Base-by-base conservation (phyloP, 371 early-diverging fungal species). In the Mucor lusitanicus region DNA sequence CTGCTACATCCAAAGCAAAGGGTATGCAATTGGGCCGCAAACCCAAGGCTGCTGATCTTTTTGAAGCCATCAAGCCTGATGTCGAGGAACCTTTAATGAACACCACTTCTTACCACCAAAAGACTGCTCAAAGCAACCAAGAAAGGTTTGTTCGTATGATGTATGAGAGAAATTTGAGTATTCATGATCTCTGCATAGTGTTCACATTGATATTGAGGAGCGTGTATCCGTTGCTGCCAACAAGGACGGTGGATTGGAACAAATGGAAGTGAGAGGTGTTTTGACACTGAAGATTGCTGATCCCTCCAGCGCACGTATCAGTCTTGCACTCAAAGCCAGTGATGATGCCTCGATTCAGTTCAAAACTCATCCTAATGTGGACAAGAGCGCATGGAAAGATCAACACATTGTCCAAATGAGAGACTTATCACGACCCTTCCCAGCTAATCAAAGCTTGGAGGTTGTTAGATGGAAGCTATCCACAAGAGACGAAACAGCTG, bases 361-460 rank as follows among this genome's bases (percentile, higher is more conserved):
- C 70, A 92, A 93, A 92, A 96, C 97, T 5, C 97, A 98, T 74
- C 99, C 99, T n/a, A 94, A 97, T 68, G 92, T 98, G 27, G 97
- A 98, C 85, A 98, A 97, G 81, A 81, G 73, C n/a, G 76, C 88
- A 25, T 98, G 93, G 83, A 86, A 88, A 42, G 81, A 72, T 30
- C 86, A 90, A 59, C 82, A 84, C 50, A 75, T 88, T n/a, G 85
- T 98, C 57, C 89, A 90, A 19, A 88, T 94, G 73, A 89, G 89
- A 74, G 97, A 97, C 67, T 77, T 90, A 2, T 74, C 90, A 48
- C 84, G 90, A 61, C 84, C 94, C 23, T 97, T 96, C 88, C 99
- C 99, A 17, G 64, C 91, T n/a, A 88, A 90, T 63, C 94, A 93
- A 74, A 83, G 93, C 8, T 81, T 95, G 30, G 92, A 92, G 19